Base-by-base conservation (phyloP, 1,284 basidiomycete genomes). In the Austroboletus niveus region DNA sequence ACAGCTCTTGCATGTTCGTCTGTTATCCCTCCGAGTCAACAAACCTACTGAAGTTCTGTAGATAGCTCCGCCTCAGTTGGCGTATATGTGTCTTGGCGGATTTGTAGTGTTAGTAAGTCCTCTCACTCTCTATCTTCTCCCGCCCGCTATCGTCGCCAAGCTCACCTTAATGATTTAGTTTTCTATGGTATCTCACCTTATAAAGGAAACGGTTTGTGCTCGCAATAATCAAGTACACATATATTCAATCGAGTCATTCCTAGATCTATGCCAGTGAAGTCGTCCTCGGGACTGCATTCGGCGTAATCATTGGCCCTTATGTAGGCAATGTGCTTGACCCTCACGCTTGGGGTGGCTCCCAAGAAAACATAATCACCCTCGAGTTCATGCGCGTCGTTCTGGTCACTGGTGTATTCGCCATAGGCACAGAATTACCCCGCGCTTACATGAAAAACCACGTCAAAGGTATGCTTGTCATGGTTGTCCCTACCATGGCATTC, bases 221-320 rank as follows among this genome's bases (percentile, higher is more conserved):
- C 24, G 15, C 8, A 36, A 8, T 43, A n/a, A 11, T 43, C 22
- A 0, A 29, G 27, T 22, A 17, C 7, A 24, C 24, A 15, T 45
- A 15, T 10, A n/a, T 45, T 31, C 4, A 32, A 22, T 42, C 14
- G 47, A 45, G 9, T 8, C 15, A 10, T 43, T 22, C 5, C 12
- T 54, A 87, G 76, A 67, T 96, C 4, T 96, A 90, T 67, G 84
- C 96, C 59, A 95, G 94, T 60, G 95, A 98, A 75, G 94, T 95
- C 24, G 87, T 94, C 35, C 83, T 97, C 38, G 93, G 94, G 4
- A 94, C 93, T 0, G 76, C 80, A 1, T 91, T 89, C 47, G 87
- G 90, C 0, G 77, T 92, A 52, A 59, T 82, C 42, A 79, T 87
- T 55, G 87, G 92, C 0, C 94, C 92, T 1, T 79, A 93, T 57